Base-by-base conservation (phyloP, 192 early-diverging fungal species). In the Coemansia sp. region DNA sequence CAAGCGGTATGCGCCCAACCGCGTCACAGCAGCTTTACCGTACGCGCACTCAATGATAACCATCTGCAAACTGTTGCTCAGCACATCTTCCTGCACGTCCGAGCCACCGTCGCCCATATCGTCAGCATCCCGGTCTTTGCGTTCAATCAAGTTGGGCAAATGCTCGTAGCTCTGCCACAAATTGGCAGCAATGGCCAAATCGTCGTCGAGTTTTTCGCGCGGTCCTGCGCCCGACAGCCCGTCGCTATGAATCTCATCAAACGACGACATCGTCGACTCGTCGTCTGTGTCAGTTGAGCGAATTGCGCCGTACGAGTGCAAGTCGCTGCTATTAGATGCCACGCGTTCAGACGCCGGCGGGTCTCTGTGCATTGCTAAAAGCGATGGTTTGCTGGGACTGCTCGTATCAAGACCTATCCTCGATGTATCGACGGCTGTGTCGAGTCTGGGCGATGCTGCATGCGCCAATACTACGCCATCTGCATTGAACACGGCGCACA, bases 101-200 rank as follows among this genome's bases (percentile, higher is more conserved):
- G 75, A 72, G 9, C 46, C 62, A n/a, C 25, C 66, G 31, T 72
- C 70, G 36, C 62, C 75, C 7, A 23, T 14, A 36, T 78, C 75
- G 34, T 78, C 69, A 12, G 58, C 37, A 2, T 72, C 70, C n/a
- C 61, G 62, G 9, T 72, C 75, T 34, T 69, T 78, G 44, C 65
- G 38, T 31, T 69, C 75, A 22, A 78, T 66, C 52, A 78, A 50
- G 9, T 59, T 58, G 19, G 69, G 51, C 48, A 78, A 53, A 57
- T 61, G 42, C 38, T 78, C 75, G 57, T 72, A 78, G 56, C 69
- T 69, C 48, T 78, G 69, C 75, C 75, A 78, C 52, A 78, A 54
- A 20, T 57, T 78, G 0, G 75, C 75, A 5, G 70, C 75, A 60
- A 78, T 71, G 4, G 75, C 75, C 48, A 78, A 40, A 37, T 78